A percentile compares a stretch with the other conserved stretches of the same genome.
phyloP scores from a whole-genome alignment of 1,284 basidiomycete genomes.

The Boletellus deceptivus region DNA sequence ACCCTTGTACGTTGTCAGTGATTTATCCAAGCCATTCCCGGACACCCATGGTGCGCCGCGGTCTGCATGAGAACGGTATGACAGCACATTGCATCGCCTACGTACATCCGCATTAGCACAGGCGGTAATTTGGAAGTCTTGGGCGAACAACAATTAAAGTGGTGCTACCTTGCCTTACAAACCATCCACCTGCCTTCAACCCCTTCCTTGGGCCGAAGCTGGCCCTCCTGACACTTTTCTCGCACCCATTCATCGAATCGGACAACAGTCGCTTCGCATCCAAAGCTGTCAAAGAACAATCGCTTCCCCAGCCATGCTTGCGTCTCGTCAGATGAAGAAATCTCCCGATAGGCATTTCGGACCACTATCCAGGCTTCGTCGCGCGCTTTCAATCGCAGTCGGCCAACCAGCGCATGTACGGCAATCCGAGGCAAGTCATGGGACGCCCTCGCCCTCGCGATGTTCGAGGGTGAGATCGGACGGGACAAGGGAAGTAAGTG shows the following conservation, averaged over 20 bases:
- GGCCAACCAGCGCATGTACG: constrained; percentile 43
- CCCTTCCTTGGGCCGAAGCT: constrained; percentile 53
- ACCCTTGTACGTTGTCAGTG: no score
- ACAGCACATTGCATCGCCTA: no score
- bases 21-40: not conserved
- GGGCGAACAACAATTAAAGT: not conserved
- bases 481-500: constrained; percentile 17
- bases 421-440: constrained; percentile 41
- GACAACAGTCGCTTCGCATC: constrained; percentile 33
- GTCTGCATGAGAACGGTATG: no score
- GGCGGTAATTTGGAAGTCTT: not conserved
- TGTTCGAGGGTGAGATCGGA: constrained; percentile 2
- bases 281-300: constrained; percentile 35
- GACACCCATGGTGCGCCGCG: not conserved
- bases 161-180: constrained; percentile 29
- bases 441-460: not conserved
- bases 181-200: constrained; percentile 57
- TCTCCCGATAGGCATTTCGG: constrained; percentile 61
- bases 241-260: constrained; percentile 48
- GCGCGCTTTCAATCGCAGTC: constrained; percentile 49
- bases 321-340: constrained; percentile 44
- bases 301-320: constrained; percentile 52
- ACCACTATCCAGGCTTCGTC: constrained; percentile 59
- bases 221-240: constrained; percentile 40
- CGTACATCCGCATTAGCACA: no score